Conservation (phyloP, 345 rosid genomes). For the Euphorbia pulcherrima region DNA sequence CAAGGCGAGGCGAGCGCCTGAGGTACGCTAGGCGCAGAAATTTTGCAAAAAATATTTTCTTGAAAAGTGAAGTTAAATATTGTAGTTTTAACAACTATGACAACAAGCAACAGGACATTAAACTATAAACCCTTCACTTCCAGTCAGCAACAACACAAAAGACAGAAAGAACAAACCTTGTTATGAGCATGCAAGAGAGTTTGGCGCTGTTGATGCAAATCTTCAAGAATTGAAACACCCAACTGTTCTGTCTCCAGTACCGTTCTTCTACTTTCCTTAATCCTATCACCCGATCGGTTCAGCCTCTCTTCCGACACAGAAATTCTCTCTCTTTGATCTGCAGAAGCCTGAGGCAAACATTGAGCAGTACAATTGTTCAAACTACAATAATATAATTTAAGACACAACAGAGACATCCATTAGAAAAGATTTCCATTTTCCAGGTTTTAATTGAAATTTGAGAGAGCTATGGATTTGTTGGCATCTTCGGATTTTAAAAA, state of each 20-base stretch:
- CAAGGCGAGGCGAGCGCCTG: too few relatives aligned
- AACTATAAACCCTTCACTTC: neutral
- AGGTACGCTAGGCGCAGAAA: too few relatives aligned
- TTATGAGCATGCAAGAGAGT: conserved; percentile 70
- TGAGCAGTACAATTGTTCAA: conserved; percentile 6
- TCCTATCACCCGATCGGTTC: conserved; percentile 59
- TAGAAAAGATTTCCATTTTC: too few relatives aligned
- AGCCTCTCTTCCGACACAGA: conserved; percentile 71
- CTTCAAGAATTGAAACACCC: conserved; percentile 94
- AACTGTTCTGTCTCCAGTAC: conserved; percentile 96
- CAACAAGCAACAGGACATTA: too few relatives aligned
- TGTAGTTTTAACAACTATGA: too few relatives aligned
- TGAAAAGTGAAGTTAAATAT: too few relatives aligned
- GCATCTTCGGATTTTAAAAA: neutral
- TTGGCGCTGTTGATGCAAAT: conserved; percentile 82
- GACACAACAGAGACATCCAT: neutral
- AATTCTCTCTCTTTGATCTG: conserved; percentile 82
- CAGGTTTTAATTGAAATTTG: neutral
- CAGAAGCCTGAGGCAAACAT: conserved; percentile 35
- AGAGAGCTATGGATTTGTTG: neutral
- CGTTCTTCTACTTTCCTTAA: conserved; percentile 80
- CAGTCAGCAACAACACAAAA: neutral
- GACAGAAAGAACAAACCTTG: conserved; percentile 43
- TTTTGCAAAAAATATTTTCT: too few relatives aligned
- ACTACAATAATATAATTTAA: neutral